A percentile compares a stretch with the other conserved stretches of the same genome.
These are phyloP conservation scores for Amylocarpus encephaloides DNA, from an alignment of 2,329 filamentous ascomycete genomes.

Conservation along the genomic window DNA sequence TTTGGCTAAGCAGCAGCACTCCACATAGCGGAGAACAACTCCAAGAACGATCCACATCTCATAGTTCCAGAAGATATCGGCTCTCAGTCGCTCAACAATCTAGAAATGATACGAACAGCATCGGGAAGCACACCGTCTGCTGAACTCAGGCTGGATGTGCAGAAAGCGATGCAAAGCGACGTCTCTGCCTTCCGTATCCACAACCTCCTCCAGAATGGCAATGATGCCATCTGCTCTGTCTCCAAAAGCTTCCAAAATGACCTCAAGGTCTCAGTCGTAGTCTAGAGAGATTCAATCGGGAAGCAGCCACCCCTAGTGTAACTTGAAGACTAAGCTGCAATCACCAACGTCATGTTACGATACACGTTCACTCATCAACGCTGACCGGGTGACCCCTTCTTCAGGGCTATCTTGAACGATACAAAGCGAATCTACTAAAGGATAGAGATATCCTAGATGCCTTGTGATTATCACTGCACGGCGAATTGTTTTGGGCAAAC, in stretches of 20 bases:
- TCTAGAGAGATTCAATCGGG: no score
- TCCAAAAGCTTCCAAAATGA: conserved; percentile 32
- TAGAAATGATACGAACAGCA: conserved; percentile 33
- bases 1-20: conserved; percentile 58
- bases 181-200: conserved; percentile 41
- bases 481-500: no score
- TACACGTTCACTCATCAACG: no score
- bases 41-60: conserved; percentile 35
- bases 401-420: no score
- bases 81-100: conserved; percentile 30
- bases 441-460: no score
- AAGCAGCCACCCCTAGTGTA: no score
- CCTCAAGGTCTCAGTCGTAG: conserved; percentile 35
- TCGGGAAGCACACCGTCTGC: conserved; percentile 35
- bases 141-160: conserved; percentile 37
- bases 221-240: conserved; percentile 30
- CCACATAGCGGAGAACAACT: conserved; percentile 69
- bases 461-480: no score
- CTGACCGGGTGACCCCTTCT: no score
- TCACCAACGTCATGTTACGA: no score
- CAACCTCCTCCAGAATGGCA: conserved; percentile 32
- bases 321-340: no score
- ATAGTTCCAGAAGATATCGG: conserved; percentile 32
- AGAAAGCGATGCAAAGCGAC: conserved; percentile 41
- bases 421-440: no score